Evolutionary conservation across 2,329 filamentous ascomycete genomes (phyloP).

Genomic region (Trichoderma sp.): DNA sequence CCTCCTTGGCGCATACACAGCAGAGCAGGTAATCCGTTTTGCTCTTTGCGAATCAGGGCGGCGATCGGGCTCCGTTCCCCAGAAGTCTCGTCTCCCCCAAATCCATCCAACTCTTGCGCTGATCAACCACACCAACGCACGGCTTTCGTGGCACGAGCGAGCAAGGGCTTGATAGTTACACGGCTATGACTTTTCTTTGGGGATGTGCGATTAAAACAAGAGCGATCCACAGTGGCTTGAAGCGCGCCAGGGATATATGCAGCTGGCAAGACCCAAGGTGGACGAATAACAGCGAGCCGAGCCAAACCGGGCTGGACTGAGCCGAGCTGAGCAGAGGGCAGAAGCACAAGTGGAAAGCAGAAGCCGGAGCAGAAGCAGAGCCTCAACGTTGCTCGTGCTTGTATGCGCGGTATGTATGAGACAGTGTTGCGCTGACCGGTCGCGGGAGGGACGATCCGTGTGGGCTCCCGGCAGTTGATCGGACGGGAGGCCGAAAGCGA

Average conservation of each 20-base stretch:
- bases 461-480: constrained; percentile 28
- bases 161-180: constrained; percentile 28
- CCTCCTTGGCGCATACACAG: constrained; percentile 27
- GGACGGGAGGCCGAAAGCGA: constrained; percentile 25
- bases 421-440: neutral
- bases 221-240: constrained; percentile 21
- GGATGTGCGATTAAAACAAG: constrained; percentile 27
- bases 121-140: constrained; percentile 35
- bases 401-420: neutral
- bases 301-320: neutral
- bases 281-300: neutral
- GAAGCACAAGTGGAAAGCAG: neutral
- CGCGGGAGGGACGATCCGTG: constrained; percentile 23
- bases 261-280: neutral
- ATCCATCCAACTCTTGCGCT: constrained; percentile 29
- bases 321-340: neutral
- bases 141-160: constrained; percentile 31
- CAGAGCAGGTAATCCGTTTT: constrained; percentile 4
- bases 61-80: constrained; percentile 34
- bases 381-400: neutral
- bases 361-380: neutral
- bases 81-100: constrained; percentile 27
- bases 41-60: constrained; percentile 30
- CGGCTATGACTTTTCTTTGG: constrained; percentile 29
- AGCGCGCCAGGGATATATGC: neutral